Evolutionary conservation across 2,329 filamentous ascomycete species (phyloP).

Genomic region (Arthrinium phaeospermum): DNA sequence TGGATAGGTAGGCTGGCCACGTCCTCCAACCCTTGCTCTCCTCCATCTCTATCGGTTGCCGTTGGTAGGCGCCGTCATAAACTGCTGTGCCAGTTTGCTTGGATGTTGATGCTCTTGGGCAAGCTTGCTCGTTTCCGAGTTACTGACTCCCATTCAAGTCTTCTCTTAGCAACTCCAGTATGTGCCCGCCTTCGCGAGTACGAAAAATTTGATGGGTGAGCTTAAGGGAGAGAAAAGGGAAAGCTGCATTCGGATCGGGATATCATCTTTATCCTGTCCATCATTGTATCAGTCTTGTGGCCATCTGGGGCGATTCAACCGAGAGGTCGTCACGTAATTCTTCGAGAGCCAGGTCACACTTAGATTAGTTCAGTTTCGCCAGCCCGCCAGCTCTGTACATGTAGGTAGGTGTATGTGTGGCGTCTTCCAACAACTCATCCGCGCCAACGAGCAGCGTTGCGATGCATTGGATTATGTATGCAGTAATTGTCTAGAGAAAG

Average conservation of each 20-base stretch:
- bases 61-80: constrained; percentile 48
- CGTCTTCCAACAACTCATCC: too few species aligned
- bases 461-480: not conserved
- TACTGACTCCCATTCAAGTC: constrained; percentile 85
- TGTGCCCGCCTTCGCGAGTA: constrained; percentile 77
- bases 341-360: too few species aligned
- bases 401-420: too few species aligned
- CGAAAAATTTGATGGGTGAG: too few species aligned
- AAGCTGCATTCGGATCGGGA: not conserved
- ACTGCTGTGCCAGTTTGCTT: constrained; percentile 9
- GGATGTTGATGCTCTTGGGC: constrained; percentile 53
- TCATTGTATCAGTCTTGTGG: not conserved
- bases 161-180: constrained; percentile 84
- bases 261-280: not conserved
- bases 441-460: not conserved
- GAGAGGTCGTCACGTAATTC: too few species aligned
- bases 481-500: too few species aligned
- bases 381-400: too few species aligned
- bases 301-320: too few species aligned
- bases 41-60: constrained; percentile 38
- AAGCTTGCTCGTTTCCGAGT: constrained; percentile 92
- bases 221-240: too few species aligned
- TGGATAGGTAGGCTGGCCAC: constrained; percentile 55
- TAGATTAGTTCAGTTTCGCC: too few species aligned
- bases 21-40: constrained; percentile 59